Conservation (phyloP, 768 basidiomycete genomes). For the Nevesoporus exiguus region DNA sequence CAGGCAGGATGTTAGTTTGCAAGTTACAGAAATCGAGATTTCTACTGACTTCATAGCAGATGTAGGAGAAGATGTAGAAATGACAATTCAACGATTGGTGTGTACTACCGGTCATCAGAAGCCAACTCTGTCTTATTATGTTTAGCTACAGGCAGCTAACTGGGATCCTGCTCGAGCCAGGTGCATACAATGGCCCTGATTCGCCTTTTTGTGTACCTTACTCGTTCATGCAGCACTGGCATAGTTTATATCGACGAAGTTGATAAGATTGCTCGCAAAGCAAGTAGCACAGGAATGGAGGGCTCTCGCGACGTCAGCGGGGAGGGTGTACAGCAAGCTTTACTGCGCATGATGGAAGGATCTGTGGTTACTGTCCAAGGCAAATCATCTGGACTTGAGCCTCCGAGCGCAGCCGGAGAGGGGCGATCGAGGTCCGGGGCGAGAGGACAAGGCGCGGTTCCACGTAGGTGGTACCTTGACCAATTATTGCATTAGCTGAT, state of each 20-base stretch:
- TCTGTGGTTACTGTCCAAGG: constrained; percentile 78
- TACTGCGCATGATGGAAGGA: constrained; percentile 94
- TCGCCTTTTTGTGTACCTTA: constrained; percentile 1
- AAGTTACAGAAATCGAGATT: neutral
- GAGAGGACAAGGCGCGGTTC: constrained; percentile 39
- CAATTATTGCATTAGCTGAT: neutral
- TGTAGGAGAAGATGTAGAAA: constrained; percentile 96
- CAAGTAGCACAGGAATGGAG: constrained; percentile 51
- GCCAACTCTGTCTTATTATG: neutral
- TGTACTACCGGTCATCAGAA: constrained; percentile 15
- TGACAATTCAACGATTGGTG: constrained; percentile 81
- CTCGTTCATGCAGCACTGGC: constrained; percentile 57
- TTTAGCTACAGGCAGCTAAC: constrained; percentile 81
- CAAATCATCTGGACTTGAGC: constrained; percentile 52
- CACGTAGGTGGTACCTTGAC: constrained; percentile 18
- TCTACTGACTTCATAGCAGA: constrained; percentile 43
- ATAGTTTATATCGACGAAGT: constrained; percentile 97
- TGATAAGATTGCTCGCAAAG: constrained; percentile 83
- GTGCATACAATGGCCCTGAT: constrained; percentile 35
- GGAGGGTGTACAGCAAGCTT: constrained; percentile 93
- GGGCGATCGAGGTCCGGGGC: constrained; percentile 49
- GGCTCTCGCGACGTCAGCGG: constrained; percentile 87
- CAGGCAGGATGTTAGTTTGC: constrained; percentile 70
- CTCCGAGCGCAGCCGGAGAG: constrained; percentile 40
- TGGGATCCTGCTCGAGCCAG: constrained; percentile 86